phyloP scores from a whole-genome alignment of 2,329 filamentous ascomycete species.

The Aspergillus japonicus region DNA sequence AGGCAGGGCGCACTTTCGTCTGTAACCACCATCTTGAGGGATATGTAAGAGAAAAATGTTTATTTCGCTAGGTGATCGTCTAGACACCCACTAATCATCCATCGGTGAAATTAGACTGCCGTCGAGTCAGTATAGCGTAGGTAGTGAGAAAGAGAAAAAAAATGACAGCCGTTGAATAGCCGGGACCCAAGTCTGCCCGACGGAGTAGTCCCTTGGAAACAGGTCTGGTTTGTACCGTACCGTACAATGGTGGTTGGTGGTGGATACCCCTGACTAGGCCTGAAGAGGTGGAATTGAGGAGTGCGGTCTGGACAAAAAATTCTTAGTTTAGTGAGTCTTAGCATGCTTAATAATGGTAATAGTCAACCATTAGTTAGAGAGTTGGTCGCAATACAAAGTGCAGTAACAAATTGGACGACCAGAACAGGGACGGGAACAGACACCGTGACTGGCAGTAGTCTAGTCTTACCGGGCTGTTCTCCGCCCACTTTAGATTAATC shows the following conservation, averaged over 20 bases:
- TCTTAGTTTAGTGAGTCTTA: neutral
- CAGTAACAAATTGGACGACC: neutral
- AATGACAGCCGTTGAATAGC: slow-evolving; percentile 7
- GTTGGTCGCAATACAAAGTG: neutral
- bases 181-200: neutral
- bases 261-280: slow-evolving; percentile 20
- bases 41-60: neutral
- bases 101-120: neutral
- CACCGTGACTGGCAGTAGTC: too few species aligned
- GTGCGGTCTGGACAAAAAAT: neutral
- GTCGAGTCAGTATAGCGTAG: neutral
- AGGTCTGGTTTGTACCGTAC: neutral
- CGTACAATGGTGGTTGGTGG: neutral
- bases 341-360: neutral
- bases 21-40: neutral
- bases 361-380: neutral
- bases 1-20: neutral
- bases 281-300: neutral
- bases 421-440: neutral
- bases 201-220: neutral
- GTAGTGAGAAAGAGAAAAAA: neutral
- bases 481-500: neutral
- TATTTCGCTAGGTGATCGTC: too few species aligned
- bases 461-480: neutral
- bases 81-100: neutral